phyloP scores from a whole-genome alignment of 2,329 filamentous ascomycete genomes.

The Kalaharituber pfeilii region DNA sequence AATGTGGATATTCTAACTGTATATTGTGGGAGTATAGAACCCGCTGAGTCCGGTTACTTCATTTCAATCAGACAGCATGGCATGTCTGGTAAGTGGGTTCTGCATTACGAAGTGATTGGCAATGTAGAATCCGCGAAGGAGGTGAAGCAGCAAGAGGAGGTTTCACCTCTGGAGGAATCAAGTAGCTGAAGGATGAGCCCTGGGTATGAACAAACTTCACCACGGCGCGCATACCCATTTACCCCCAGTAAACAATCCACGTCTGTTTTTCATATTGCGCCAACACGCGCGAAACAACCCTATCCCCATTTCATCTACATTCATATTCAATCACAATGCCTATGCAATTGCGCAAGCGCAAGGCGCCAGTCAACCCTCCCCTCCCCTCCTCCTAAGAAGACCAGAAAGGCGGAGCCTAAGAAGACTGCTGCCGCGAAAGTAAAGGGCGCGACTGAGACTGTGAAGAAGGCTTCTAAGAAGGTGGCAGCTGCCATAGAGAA shows the following conservation, averaged over 20 bases:
- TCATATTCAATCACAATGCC: constrained; percentile 31
- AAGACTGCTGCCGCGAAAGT: constrained; percentile 21
- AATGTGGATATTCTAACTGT: no score
- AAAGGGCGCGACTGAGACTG: constrained; percentile 10
- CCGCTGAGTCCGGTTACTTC: no score
- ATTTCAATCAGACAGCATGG: no score
- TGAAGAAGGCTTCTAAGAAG: constrained; percentile 10
- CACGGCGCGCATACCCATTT: background rate
- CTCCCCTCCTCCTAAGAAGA: constrained; percentile 34
- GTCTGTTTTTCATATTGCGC: background rate
- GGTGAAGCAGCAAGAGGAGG: no score
- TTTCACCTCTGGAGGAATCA: no score
- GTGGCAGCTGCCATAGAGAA: constrained; percentile 26
- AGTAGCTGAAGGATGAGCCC: no score
- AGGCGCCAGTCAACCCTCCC: constrained; percentile 35
- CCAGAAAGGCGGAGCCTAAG: constrained; percentile 31
- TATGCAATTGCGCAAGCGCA: constrained; percentile 44
- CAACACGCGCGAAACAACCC: constrained; percentile 1
- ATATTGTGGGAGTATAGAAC: no score
- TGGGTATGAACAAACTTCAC: no score
- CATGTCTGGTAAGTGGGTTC: no score
- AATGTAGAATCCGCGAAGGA: no score
- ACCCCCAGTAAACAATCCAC: background rate
- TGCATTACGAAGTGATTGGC: no score
- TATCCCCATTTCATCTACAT: background rate